Evolutionary conservation across 768 basidiomycete species (phyloP), one percentile per base, ranked within the genome.

Genomic region (Vararia minispora): DNA sequence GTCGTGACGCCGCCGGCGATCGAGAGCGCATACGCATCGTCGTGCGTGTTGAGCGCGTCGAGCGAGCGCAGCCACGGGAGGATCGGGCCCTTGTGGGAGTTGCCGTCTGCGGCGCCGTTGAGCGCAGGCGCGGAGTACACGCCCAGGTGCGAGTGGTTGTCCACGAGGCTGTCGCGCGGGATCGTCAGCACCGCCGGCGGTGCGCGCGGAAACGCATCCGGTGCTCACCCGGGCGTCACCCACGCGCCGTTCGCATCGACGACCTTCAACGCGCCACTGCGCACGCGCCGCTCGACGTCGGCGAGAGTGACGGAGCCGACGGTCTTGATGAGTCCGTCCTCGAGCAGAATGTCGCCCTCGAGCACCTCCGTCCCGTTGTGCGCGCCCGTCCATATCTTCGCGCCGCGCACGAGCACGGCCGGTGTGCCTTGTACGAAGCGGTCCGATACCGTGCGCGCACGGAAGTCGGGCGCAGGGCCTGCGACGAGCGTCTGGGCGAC

Each of bases 1-100:
- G 88, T 81, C 0, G 92, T 94, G 24, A 94, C 79, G 11, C 92
- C 92, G 9, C 90, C 90, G 3, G 91, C 71, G 38, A 90, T 78
- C 3, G 84, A 72, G 12, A 87, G 65, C 40, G 65, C 64, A 54
- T 79, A 79, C 1, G 79, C 67, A 28, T 78, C 74, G 52, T 92
- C 90, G 43, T 89, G 84, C 1, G 85, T 89, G 54, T 92, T 82
- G 49, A 95, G 69, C 0, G 72, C 87, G 54, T 97, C 91, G 27
- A 90, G 65, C 40, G 74, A 80, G 33, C 88, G 69, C 20, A 97
- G 63, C 76, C 79, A 86, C 2, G 88, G 87, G 24, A 76, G 49
- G 40, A 83, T 66, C 3, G 84, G 71, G 0, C 79, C 81, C 35
- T 83, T 70, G 8, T 43, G 45, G 8, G 85, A 86, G 53, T 81